Evolutionary conservation across 2,329 filamentous ascomycete genomes (phyloP).

Genomic region (Arthrobotrys megalospora): DNA sequence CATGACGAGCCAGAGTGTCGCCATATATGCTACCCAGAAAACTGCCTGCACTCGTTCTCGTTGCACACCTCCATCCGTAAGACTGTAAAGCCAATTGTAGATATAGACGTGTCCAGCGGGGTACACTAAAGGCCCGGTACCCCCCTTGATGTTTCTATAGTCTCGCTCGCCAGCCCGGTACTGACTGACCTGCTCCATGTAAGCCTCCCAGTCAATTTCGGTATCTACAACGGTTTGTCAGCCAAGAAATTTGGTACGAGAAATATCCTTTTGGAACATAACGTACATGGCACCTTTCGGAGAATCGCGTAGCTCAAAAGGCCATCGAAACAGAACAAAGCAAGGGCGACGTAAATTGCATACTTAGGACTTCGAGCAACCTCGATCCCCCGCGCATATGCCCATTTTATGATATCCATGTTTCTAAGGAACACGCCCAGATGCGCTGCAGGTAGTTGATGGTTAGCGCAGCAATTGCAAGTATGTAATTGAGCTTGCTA

Average conservation of each 20-base stretch:
- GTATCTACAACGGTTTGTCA: slow-evolving; percentile 76
- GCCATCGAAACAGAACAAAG: slow-evolving; percentile 49
- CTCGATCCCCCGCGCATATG: slow-evolving; percentile 6
- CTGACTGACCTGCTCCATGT: slow-evolving; percentile 92
- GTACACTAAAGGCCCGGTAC: slow-evolving; percentile 94
- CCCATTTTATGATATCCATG: slow-evolving; percentile 36
- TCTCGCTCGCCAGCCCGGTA: slow-evolving; percentile 88
- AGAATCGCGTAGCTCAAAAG: slow-evolving; percentile 52
- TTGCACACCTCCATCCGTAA: slow-evolving; percentile 82
- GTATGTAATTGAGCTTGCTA: too few relatives aligned
- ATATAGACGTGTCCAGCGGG: slow-evolving; percentile 94
- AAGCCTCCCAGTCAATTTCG: slow-evolving; percentile 97
- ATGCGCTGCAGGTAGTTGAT: background rate
- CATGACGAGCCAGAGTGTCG: slow-evolving; percentile 82
- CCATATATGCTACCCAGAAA: slow-evolving; percentile 85
- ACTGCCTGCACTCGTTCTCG: slow-evolving; percentile 86
- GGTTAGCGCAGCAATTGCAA: too few relatives aligned
- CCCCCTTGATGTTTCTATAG: slow-evolving; percentile 87
- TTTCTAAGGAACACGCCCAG: background rate
- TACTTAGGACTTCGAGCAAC: slow-evolving; percentile 32
- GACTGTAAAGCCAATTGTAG: slow-evolving; percentile 82
- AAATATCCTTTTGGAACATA: background rate
- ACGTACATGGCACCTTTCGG: slow-evolving; percentile 47
- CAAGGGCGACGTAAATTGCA: slow-evolving; percentile 8
- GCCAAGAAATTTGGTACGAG: too few relatives aligned